Evolutionary conservation across 768 basidiomycete genomes (phyloP).

Genomic region (Hypholoma fasciculare): DNA sequence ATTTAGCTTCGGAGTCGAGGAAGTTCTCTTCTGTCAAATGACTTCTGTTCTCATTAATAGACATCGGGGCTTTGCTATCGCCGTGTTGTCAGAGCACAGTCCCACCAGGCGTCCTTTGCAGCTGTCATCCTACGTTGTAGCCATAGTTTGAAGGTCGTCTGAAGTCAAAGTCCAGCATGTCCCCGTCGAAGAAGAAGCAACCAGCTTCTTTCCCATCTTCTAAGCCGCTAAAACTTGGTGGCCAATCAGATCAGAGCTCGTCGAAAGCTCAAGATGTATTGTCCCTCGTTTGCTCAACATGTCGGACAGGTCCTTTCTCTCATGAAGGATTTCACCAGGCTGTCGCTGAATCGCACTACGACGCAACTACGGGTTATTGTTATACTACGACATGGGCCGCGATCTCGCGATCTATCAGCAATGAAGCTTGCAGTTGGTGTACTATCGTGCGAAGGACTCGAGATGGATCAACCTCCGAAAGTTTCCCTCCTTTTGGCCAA

Average conservation of each 20-base stretch:
- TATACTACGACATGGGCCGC: not conserved
- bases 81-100: too few species aligned
- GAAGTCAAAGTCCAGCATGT: too few species aligned
- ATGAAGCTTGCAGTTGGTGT: conserved; percentile 3
- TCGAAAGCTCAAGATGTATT: not conserved
- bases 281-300: conserved; percentile 5
- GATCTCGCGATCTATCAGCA: not conserved
- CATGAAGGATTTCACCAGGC: conserved; percentile 2
- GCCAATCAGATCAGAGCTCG: not conserved
- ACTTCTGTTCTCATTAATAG: too few species aligned
- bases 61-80: too few species aligned
- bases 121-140: too few species aligned
- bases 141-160: too few species aligned
- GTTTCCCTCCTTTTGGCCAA: not conserved
- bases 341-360: not conserved
- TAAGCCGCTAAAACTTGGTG: not conserved
- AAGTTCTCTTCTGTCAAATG: too few species aligned
- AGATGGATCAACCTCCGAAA: conserved; percentile 1
- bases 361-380: not conserved
- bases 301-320: conserved; percentile 8
- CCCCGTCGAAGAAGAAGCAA: too few species aligned
- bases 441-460: conserved; percentile 1
- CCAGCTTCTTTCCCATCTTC: too few species aligned
- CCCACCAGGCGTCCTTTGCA: too few species aligned
- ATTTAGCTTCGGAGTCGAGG: too few species aligned